Evolutionary conservation across 805 yeast species (phyloP), one percentile per base, ranked within the genome.

Genomic region (Zygotorulaspora florentina): DNA sequence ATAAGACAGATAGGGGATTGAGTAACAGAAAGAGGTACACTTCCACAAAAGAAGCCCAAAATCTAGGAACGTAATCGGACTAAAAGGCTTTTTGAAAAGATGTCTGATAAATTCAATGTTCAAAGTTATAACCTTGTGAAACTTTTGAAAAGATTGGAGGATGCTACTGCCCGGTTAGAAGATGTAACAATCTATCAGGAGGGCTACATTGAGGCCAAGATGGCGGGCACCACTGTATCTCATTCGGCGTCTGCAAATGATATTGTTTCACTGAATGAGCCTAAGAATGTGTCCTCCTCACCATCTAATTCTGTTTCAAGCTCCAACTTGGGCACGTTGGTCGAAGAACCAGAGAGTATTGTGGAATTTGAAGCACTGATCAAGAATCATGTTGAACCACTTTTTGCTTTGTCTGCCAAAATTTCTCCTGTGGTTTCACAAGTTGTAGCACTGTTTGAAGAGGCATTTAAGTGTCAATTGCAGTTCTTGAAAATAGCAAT

Each of bases 141-240:
- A 38, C 75, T 89, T 45, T 70, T 83, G 67, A 83, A 83, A 66
- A 76, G 95, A 54, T 77, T 89, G 57, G 97, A 89, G 66, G 91
- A 95, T 12, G 96, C 96, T 29, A 87, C 97, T 8, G 83, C 96
- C 5, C 80, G 97, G 40, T 78, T 89, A 55, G 97, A 89, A 61
- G 96, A 89, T 64, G 81, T 89, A 38, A 87, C 95, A 26, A 75
- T 85, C 43, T 82, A 76, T 64, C 95, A 87, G 61, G 87, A 83
- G 56, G 80, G 78, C 31, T 72, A 77, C 39, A 59, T 71, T 42
- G 70, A 68, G 46, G 41, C 65, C 3, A 65, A 64, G 37, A 48
- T 65, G n/a, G 54, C 54, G n/a, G 55, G 49, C 20, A 47, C 41
- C 10, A 34, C 43, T n/a, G 35, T 18, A 9, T 25, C 45, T 12